phyloP scores from a whole-genome alignment of 108 stramenopile genomes.

The Chaetoceros muelleri region DNA sequence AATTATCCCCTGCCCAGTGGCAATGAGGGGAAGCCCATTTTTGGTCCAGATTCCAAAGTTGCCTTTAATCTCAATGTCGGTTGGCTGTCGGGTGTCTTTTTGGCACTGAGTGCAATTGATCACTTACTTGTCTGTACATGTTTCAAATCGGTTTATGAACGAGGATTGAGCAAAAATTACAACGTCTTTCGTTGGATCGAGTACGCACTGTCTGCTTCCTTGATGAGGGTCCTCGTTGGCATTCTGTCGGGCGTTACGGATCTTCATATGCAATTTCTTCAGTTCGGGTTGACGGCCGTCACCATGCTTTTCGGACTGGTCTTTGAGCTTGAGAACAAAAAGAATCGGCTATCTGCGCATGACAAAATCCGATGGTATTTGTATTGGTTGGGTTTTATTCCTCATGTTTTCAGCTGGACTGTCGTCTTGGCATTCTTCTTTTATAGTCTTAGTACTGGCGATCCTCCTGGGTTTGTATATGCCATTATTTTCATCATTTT shows the following conservation, averaged over 20 bases:
- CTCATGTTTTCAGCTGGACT: constrained; percentile 10
- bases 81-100: constrained; percentile 15
- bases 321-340: constrained; percentile 19
- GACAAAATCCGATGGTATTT: constrained; percentile 12
- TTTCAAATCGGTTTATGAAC: constrained; percentile 10
- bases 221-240: constrained; percentile 26
- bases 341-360: constrained; percentile 10
- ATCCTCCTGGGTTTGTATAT: constrained; percentile 9
- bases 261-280: constrained; percentile 12
- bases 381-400: constrained; percentile 10
- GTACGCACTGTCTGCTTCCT: constrained; percentile 11
- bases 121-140: constrained; percentile 10
- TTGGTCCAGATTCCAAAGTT: neutral
- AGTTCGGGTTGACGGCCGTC: constrained; percentile 8
- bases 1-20: neutral
- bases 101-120: constrained; percentile 11
- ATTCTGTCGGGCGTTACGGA: constrained; percentile 23
- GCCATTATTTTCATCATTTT: constrained; percentile 9
- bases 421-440: constrained; percentile 12
- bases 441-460: neutral
- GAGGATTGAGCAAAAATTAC: constrained; percentile 11
- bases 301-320: constrained; percentile 8
- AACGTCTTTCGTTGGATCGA: constrained; percentile 28
- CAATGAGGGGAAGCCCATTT: neutral
- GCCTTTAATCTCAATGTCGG: constrained; percentile 1